Percentiles rank a stretch among this genome's conserved stretches.
Evolutionary conservation across 1,139 yeast genomes (phyloP).

Genomic region (Suhomyces bokatorum): DNA sequence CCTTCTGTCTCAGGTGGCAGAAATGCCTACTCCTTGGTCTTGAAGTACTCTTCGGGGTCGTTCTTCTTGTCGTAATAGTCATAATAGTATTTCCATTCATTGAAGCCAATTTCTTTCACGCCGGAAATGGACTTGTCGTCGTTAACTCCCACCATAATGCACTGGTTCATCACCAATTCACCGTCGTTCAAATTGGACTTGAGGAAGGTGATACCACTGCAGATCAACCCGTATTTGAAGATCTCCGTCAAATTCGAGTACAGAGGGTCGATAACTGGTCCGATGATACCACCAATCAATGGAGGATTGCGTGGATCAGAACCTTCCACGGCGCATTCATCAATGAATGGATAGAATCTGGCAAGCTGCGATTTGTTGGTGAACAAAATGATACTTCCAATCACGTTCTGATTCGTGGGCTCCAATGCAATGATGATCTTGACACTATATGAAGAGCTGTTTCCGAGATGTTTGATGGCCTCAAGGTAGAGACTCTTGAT

Average conservation of each 20-base stretch:
- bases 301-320: slow-evolving; percentile 11
- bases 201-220: slow-evolving; percentile 58
- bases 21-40: background rate
- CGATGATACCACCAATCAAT: slow-evolving; percentile 56
- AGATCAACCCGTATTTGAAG: slow-evolving; percentile 57
- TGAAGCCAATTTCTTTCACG: slow-evolving; percentile 45
- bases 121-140: slow-evolving; percentile 40
- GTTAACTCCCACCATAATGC: slow-evolving; percentile 42
- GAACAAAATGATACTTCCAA: slow-evolving; percentile 57
- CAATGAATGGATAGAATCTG: slow-evolving; percentile 54
- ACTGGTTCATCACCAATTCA: slow-evolving; percentile 29
- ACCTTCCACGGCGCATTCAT: slow-evolving; percentile 25
- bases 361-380: slow-evolving; percentile 50
- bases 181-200: slow-evolving; percentile 38
- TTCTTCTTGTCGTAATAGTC: slow-evolving; percentile 36
- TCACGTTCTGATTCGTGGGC: slow-evolving; percentile 53
- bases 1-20: too few relatives aligned
- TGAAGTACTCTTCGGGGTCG: slow-evolving; percentile 9
- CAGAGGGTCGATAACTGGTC: slow-evolving; percentile 56
- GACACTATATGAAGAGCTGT: slow-evolving; percentile 29
- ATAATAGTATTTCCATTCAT: slow-evolving; percentile 41
- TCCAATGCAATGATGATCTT: slow-evolving; percentile 59
- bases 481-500: slow-evolving; percentile 22
- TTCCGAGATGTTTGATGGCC: slow-evolving; percentile 21
- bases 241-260: slow-evolving; percentile 57